Percentiles rank a stretch among this genome's conserved stretches.
These are phyloP conservation scores for Thymus mandschuricus DNA, from an alignment of 257 asterid genomes.

Conservation along the genomic window DNA sequence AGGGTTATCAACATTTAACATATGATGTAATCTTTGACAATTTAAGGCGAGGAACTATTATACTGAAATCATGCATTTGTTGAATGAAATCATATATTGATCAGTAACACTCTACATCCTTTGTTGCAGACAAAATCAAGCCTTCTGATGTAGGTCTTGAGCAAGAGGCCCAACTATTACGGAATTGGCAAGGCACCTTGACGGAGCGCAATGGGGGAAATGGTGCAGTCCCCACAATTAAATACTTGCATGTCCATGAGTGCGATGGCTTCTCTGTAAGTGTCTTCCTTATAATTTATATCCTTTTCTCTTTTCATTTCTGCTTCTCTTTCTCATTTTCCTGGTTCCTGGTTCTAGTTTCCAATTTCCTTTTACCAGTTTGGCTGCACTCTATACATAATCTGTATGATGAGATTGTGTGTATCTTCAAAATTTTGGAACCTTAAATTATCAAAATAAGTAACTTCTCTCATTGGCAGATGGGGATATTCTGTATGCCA, in stretches of 20 bases:
- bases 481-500: conserved; percentile 99
- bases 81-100: conserved; percentile 10
- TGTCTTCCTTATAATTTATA: conserved; percentile 29
- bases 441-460: conserved; percentile 30
- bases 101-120: conserved; percentile 31
- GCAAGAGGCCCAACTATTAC: conserved; percentile 87
- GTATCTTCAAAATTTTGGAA: conserved; percentile 16
- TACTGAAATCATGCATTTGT: conserved; percentile 13
- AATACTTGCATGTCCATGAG: conserved; percentile 86
- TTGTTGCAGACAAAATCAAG: conserved; percentile 85
- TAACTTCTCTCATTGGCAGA: conserved; percentile 51
- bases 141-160: conserved; percentile 99
- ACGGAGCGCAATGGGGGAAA: conserved; percentile 57
- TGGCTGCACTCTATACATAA: conserved; percentile 15
- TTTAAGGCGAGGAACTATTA: not conserved
- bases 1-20: not conserved
- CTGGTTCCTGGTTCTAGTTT: not conserved
- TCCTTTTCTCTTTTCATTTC: not conserved
- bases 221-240: conserved; percentile 63
- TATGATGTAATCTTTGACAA: not conserved
- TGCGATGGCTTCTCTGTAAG: conserved; percentile 92
- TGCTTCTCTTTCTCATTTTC: not conserved
- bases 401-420: conserved; percentile 10
- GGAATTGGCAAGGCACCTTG: conserved; percentile 68
- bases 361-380: not conserved